These are phyloP conservation scores for Cytospora paraplurivora DNA, from an alignment of 2,329 filamentous ascomycete species.

Conservation along the genomic window DNA sequence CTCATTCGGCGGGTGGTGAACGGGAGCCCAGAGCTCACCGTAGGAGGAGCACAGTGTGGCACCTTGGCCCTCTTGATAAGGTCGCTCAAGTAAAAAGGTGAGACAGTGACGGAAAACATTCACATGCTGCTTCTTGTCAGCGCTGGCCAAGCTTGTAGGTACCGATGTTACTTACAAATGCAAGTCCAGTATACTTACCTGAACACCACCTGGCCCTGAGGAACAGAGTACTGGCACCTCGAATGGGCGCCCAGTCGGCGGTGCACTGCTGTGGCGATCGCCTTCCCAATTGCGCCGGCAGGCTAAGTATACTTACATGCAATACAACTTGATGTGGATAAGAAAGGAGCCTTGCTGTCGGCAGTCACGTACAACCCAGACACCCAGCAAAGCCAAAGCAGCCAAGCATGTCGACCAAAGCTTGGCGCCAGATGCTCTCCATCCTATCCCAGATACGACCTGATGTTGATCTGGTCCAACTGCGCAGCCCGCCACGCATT, in stretches of 20 bases:
- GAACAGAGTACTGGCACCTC: neutral
- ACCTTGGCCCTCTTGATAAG: neutral
- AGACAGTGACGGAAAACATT: neutral
- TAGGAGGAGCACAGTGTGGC: constrained; percentile 1
- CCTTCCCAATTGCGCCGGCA: neutral
- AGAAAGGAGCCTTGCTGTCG: neutral
- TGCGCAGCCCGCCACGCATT: neutral
- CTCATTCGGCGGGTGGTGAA: constrained; percentile 9
- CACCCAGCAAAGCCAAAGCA: neutral
- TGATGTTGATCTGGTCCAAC: neutral
- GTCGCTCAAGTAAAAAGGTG: neutral
- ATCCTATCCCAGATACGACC: neutral
- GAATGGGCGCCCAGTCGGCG: neutral
- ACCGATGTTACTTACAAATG: neutral
- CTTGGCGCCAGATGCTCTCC: neutral
- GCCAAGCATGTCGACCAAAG: neutral
- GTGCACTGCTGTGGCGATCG: neutral
- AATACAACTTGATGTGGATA: neutral
- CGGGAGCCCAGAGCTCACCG: neutral
- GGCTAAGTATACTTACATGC: neutral
- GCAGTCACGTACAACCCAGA: neutral
- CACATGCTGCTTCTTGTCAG: neutral
- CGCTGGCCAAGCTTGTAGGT: neutral
- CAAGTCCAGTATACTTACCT: neutral
- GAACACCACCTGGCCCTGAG: neutral